phyloP scores from a whole-genome alignment of 2,329 filamentous ascomycete species.

The Ambrosiella beaveri region DNA sequence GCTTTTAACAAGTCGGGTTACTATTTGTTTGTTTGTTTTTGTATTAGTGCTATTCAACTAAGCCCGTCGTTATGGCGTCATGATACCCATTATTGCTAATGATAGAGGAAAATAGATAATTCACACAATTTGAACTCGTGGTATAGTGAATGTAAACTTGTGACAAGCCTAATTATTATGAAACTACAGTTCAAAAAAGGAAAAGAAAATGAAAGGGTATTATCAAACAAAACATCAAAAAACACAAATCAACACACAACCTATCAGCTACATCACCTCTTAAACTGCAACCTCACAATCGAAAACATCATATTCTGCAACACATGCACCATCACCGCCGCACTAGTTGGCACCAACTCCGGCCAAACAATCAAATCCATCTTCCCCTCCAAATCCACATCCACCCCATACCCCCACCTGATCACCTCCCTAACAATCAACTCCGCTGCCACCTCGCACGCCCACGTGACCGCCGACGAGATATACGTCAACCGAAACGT shows the following conservation, averaged over 20 bases:
- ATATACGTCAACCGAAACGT: conserved; percentile 47
- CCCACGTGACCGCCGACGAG: conserved; percentile 48
- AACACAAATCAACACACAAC: neutral
- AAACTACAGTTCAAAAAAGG: neutral
- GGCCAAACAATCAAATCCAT: conserved; percentile 49
- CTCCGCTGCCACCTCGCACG: conserved; percentile 45
- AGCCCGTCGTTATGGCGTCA: conserved; percentile 2
- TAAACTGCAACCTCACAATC: conserved; percentile 47
- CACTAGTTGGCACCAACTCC: conserved; percentile 47
- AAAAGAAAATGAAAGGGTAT: conserved; percentile 2
- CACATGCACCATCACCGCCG: conserved; percentile 49
- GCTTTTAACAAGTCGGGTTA: conserved; percentile 8
- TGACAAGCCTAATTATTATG: neutral
- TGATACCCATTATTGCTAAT: conserved; percentile 8
- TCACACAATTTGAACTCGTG: no score
- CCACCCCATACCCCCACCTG: conserved; percentile 39
- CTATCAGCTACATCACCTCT: conserved; percentile 10
- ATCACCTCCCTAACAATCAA: conserved; percentile 42
- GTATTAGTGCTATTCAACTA: conserved; percentile 12
- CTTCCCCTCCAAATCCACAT: conserved; percentile 47
- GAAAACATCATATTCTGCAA: conserved; percentile 58
- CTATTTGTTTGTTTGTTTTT: conserved; percentile 8
- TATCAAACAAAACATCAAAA: neutral
- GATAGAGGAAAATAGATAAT: neutral
- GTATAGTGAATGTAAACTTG: no score